Conservation (phyloP, 1,284 basidiomycete species). For the Takashimella koratensis region DNA sequence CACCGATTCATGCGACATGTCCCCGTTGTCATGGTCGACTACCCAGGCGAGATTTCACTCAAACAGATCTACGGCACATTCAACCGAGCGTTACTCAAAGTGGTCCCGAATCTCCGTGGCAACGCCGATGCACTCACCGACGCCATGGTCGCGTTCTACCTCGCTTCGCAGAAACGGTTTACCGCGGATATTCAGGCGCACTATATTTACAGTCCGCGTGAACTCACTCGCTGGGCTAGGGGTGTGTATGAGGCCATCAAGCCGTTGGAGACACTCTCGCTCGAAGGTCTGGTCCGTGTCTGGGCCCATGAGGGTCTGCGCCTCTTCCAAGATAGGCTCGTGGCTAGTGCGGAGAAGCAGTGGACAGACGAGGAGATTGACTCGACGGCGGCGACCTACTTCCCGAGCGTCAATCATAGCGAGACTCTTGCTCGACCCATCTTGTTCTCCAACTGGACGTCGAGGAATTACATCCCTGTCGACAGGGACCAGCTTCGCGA, state of each 20-base stretch:
- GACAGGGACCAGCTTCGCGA: conserved; percentile 89
- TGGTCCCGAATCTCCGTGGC: conserved; percentile 86
- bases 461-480: conserved; percentile 93
- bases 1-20: conserved; percentile 97
- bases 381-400: conserved; percentile 74
- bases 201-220: conserved; percentile 98
- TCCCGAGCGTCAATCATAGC: conserved; percentile 82
- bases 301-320: conserved; percentile 99
- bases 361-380: conserved; percentile 98
- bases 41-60: conserved; percentile 93
- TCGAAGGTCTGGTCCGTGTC: conserved; percentile 91
- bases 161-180: conserved; percentile 89
- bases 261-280: conserved; percentile 81
- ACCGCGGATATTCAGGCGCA: conserved; percentile 96
- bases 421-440: conserved; percentile 86
- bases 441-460: conserved; percentile 98
- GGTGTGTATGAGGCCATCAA: conserved; percentile 96
- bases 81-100: conserved; percentile 92
- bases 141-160: conserved; percentile 96
- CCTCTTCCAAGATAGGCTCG: conserved; percentile 95
- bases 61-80: conserved; percentile 99
- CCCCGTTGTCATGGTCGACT: conserved; percentile 99
- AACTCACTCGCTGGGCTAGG: conserved; percentile 95
- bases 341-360: conserved; percentile 79
- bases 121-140: conserved; percentile 93